Evolutionary conservation across 2,329 filamentous ascomycete species (phyloP), one percentile per base, ranked within the genome.

Genomic region (Sarocladium brachiariae): DNA sequence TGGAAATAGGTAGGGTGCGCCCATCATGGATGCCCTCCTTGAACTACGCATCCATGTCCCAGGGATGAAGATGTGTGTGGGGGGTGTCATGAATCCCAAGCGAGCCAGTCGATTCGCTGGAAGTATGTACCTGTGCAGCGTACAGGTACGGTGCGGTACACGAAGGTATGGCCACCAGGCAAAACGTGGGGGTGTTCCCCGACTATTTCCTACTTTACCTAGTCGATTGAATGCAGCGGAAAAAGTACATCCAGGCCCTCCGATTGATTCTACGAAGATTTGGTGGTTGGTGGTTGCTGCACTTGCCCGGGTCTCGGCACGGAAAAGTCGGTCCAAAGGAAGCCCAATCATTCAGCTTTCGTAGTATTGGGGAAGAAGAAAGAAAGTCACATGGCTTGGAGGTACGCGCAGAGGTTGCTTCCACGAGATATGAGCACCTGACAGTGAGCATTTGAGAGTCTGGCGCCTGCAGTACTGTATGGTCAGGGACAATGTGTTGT

Each of bases 281-380:
- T 43, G 39, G 19, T 16, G 23, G 18, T n/a, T n/a, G 33, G 33
- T 35, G 33, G 10, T n/a, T 35, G n/a, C 33, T 35, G 35, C 16
- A 21, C 16, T 4, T 39, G 21, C 21, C 39, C 39, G 39, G 39
- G 21, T 25, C 39, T 43, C 39, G 39, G 39, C 39, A 43, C 39
- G 39, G 39, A 43, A 43, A 43, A 21, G 39, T 43, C 39, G 39
- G 39, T 16, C 21, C 7, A 43, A 43, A 11, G 39, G 39, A 43
- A 19, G 35, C 27, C 13, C 27, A 30, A 13, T 13, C 13, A 13
- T 13, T 13, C 13, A 13, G 27, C 13, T 30, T 7, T 30, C 27
- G 7, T 13, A 7, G 7, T 13, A 13, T 30, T 30, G 27, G 7
- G 27, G 27, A 13, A 30, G 13, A 30, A 7, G 7, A 30, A 30